A percentile compares a stretch with the other conserved stretches of the same genome.
Conservation (phyloP, 2,329 filamentous ascomycete genomes). For the Claviceps sp. region DNA sequence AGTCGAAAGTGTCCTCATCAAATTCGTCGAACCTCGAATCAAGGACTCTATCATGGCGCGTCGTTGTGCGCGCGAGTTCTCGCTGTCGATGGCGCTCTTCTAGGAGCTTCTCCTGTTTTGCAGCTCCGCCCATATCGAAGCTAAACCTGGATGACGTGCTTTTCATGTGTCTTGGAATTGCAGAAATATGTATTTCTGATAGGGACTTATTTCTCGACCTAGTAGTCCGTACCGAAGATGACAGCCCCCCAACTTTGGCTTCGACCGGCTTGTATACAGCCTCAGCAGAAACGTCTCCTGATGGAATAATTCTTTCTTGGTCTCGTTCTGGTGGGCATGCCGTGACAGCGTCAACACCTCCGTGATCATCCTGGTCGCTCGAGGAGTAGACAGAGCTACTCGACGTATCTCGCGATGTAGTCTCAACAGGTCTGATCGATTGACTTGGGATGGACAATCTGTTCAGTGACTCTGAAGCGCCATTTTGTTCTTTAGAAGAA, state of each 20-base stretch:
- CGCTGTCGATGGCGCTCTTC: conserved; percentile 61
- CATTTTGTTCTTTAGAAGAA: neutral
- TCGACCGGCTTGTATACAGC: neutral
- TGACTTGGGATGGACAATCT: neutral
- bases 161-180: conserved; percentile 52
- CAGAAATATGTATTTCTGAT: conserved; percentile 34
- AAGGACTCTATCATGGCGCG: conserved; percentile 22
- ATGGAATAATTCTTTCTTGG: neutral
- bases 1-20: conserved; percentile 47
- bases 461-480: neutral
- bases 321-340: neutral
- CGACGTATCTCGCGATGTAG: neutral
- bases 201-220: conserved; percentile 41
- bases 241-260: neutral
- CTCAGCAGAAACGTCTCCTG: neutral
- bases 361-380: neutral
- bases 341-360: neutral
- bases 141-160: conserved; percentile 71
- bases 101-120: conserved; percentile 52
- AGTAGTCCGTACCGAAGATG: conserved; percentile 16
- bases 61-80: conserved; percentile 45
- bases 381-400: neutral
- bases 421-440: neutral
- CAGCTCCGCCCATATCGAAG: conserved; percentile 64
- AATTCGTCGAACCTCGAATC: conserved; percentile 49